Conservation (phyloP, 805 yeast species). For the Helenozyma baotianmanensis region DNA sequence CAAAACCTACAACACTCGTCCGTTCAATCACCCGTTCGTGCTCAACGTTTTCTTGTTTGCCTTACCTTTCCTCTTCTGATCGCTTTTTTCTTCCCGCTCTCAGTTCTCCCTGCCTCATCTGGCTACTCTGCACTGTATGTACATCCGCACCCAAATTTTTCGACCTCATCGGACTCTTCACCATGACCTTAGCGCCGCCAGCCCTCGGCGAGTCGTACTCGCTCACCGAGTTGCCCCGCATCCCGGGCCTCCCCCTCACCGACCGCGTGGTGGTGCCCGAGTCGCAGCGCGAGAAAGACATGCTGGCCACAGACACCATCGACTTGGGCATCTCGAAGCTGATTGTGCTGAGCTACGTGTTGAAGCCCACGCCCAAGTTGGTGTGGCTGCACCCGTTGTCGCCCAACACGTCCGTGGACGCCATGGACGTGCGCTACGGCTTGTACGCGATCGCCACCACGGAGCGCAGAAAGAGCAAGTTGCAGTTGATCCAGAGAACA, state of each 20-base stretch:
- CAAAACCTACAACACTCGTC: too few species aligned
- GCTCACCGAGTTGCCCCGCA: slow-evolving; percentile 17
- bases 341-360: slow-evolving; percentile 45
- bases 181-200: slow-evolving; percentile 11
- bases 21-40: too few species aligned
- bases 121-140: too few species aligned
- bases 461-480: slow-evolving; percentile 27
- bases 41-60: too few species aligned
- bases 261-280: slow-evolving; percentile 16
- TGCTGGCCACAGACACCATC: slow-evolving; percentile 25
- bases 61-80: too few species aligned
- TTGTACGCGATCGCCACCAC: slow-evolving; percentile 35
- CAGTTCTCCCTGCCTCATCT: too few species aligned
- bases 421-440: slow-evolving; percentile 31
- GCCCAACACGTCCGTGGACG: slow-evolving; percentile 41
- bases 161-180: not conserved
- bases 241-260: slow-evolving; percentile 13
- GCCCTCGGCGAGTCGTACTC: slow-evolving; percentile 16
- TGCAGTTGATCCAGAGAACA: slow-evolving; percentile 11
- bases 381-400: slow-evolving; percentile 52
- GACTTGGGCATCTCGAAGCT: slow-evolving; percentile 55
- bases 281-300: slow-evolving; percentile 8
- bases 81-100: too few species aligned
- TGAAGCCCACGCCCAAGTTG: slow-evolving; percentile 54
- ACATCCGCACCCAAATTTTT: too few species aligned